A percentile compares a stretch with the other conserved stretches of the same genome.
phyloP scores from a whole-genome alignment of 352 stramenopile genomes.

The Globisporangium okanoganense region DNA sequence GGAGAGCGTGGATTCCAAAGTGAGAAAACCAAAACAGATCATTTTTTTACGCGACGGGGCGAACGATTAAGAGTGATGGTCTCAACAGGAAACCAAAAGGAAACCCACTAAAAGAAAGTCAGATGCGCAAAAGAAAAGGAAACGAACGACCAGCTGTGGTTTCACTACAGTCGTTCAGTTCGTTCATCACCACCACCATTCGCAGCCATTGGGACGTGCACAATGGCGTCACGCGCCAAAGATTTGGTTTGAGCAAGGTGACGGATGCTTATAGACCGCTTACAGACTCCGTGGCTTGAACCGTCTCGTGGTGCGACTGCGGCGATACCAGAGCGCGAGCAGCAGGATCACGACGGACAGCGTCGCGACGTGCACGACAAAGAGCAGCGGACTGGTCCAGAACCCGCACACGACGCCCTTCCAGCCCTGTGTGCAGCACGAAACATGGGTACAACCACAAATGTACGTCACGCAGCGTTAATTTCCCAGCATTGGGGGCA shows the following conservation, averaged over 20 bases:
- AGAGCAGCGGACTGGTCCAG: slow-evolving; percentile 66
- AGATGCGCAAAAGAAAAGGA: not conserved
- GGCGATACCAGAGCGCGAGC: slow-evolving; percentile 38
- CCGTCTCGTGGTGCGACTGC: slow-evolving; percentile 12
- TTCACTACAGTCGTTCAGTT: too few species aligned
- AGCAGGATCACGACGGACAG: slow-evolving; percentile 33
- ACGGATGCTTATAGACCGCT: too few species aligned
- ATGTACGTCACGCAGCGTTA: not conserved
- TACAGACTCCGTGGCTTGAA: slow-evolving; percentile 51
- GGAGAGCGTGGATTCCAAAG: slow-evolving; percentile 5
- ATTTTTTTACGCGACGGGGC: slow-evolving; percentile 1
- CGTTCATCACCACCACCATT: too few species aligned
- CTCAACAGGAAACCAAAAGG: not conserved
- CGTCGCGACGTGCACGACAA: slow-evolving; percentile 45
- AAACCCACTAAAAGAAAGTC: too few species aligned
- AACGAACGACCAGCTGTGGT: not conserved
- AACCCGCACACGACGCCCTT: slow-evolving; percentile 76
- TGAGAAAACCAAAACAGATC: not conserved
- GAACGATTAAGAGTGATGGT: not conserved
- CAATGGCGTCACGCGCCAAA: too few species aligned
- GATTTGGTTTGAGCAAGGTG: too few species aligned
- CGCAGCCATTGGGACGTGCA: too few species aligned
- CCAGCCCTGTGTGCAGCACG: slow-evolving; percentile 43
- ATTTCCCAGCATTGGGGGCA: not conserved
- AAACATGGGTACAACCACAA: not conserved